These are phyloP conservation scores for Colletotrichum limetticola DNA, from an alignment of 2,329 filamentous ascomycete species.

Conservation along the genomic window DNA sequence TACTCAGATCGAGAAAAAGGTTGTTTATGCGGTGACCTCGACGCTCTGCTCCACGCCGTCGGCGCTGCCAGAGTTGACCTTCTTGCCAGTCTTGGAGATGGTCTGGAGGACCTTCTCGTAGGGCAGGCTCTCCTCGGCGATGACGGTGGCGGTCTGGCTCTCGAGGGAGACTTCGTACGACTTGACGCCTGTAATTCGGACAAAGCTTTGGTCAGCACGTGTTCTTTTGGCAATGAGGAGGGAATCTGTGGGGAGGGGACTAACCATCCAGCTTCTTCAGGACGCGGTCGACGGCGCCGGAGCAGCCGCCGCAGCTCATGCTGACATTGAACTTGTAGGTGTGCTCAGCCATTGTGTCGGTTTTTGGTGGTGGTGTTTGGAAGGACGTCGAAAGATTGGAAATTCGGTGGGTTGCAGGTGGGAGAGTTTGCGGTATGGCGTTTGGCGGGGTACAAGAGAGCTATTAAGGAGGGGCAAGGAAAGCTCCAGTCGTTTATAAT, in stretches of 20 bases:
- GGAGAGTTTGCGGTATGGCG: conserved; percentile 25
- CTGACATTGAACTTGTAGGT: conserved; percentile 94
- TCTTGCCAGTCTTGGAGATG: conserved; percentile 96
- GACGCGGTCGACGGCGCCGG: conserved; percentile 90
- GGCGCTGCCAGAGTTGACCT: conserved; percentile 80
- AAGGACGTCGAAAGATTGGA: background rate
- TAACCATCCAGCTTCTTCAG: conserved; percentile 91
- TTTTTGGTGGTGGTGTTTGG: conserved; percentile 14
- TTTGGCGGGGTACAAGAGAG: conserved; percentile 33
- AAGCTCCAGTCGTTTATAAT: background rate
- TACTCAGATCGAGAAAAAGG: conserved; percentile 37
- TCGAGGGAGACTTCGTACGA: conserved; percentile 90
- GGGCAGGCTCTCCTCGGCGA: conserved; percentile 73
- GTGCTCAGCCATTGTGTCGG: conserved; percentile 77
- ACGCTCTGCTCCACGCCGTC: conserved; percentile 71
- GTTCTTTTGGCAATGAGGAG: background rate
- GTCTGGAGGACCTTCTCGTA: conserved; percentile 87
- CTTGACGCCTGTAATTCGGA: conserved; percentile 74
- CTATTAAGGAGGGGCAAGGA: conserved; percentile 28
- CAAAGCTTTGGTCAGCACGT: background rate
- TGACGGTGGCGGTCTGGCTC: conserved; percentile 82
- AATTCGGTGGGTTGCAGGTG: conserved; percentile 8
- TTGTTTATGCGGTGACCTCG: conserved; percentile 42
- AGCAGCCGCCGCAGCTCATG: conserved; percentile 98
- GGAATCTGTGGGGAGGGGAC: conserved; percentile 41